phyloP scores from a whole-genome alignment of 805 yeast species.

The Naumovozyma dairenensis region DNA sequence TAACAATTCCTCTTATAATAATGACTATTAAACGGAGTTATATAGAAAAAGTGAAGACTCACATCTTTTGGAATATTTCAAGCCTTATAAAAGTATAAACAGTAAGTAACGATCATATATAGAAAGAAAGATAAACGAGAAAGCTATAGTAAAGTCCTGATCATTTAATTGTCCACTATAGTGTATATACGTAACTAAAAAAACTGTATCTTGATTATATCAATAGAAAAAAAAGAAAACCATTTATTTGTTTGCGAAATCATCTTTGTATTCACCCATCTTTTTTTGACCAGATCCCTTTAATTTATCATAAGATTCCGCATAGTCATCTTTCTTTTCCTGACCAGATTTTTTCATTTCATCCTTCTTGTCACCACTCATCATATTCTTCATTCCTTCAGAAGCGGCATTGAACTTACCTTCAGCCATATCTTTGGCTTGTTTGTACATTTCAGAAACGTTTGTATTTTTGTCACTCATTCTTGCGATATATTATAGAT shows the following conservation, averaged over 20 bases:
- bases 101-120: no score
- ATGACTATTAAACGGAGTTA: conserved; percentile 14
- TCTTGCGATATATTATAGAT: no score
- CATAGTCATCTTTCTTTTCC: conserved; percentile 5
- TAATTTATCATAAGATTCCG: conserved; percentile 8
- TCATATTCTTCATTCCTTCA: conserved; percentile 14
- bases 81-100: no score
- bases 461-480: conserved; percentile 1
- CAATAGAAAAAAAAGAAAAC: neutral
- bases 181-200: no score
- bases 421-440: conserved; percentile 16
- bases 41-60: no score
- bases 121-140: no score
- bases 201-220: no score
- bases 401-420: conserved; percentile 15
- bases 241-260: neutral
- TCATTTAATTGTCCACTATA: no score
- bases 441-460: conserved; percentile 12
- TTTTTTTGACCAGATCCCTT: conserved; percentile 10
- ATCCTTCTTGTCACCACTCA: conserved; percentile 7
- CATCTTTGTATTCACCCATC: neutral
- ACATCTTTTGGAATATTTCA: no score
- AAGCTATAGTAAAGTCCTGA: no score
- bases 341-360: neutral
- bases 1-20: conserved; percentile 23